Base-by-base conservation (phyloP, 2,329 filamentous ascomycete genomes). In the Cryphonectria parasitica region DNA sequence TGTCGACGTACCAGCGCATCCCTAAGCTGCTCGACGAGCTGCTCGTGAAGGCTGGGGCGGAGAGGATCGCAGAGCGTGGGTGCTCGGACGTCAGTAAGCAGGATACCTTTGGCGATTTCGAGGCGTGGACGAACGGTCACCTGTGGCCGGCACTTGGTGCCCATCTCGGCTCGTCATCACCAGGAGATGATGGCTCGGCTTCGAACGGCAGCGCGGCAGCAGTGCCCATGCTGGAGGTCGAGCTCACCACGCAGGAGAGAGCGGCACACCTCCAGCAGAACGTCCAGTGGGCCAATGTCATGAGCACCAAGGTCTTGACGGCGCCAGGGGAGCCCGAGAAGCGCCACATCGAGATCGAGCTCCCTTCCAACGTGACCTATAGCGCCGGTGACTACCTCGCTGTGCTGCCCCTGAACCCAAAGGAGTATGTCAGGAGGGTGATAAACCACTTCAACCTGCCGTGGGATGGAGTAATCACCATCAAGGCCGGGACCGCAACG, bases 341-440 rank as follows among this genome's bases (percentile, higher is more conserved):
- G 82, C 86, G 87, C 34, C 86, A 91, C 73, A 86, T 93, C 28
- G 88, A 89, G 73, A 88, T 94, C 45, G 86, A 88, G 71, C 83
- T 95, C 0, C 92, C 92, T 0, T 86, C 84, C 0, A 87, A 86
- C 66, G 84, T 89, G 83, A 85, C 84, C 0, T 95, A 95, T 79
- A 85, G 87, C 54, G 87, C 90, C 1, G 93, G 92, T 19, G 92
- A 95, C 77, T 95, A 96, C 77, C 85, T 95, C 0, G 90, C 91
- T 0, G 83, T 94, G 2, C 82, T 94, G 1, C 92, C 92, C 0
- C 80, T 92, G 41, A 95, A 95, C 77, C 88, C 89, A 1, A 84
- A 84, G 62, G 80, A 85, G 41, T 88, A 83, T 13, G 87, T 95
- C 2, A 83, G 85, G 5, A 85, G 91, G 11, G 91, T 88, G 0